Conservation (phyloP, 176 grass and related monocot species). For the Lolium multiflorum region DNA sequence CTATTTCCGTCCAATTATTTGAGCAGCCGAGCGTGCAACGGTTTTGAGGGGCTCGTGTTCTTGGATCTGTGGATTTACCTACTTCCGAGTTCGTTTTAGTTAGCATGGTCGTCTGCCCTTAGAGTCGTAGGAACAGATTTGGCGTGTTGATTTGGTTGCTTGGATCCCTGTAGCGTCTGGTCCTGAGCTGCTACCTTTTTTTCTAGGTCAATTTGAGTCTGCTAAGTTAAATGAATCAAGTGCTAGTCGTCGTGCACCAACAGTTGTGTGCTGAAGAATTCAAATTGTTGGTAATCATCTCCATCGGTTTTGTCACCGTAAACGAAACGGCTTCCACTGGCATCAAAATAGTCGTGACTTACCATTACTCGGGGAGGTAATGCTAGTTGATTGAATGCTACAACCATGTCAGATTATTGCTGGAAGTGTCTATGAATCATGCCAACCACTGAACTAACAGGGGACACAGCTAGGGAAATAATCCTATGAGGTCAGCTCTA, state of each 20-base stretch:
- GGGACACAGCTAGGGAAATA: no score
- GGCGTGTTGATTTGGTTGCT: slow-evolving; percentile 20
- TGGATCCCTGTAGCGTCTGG: not conserved
- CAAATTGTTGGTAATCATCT: not conserved
- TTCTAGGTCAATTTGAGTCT: slow-evolving; percentile 13
- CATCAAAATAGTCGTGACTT: not conserved
- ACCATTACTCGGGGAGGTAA: not conserved
- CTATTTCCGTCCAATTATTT: not conserved
- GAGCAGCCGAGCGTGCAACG: not conserved
- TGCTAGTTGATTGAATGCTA: not conserved
- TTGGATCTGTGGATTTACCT: slow-evolving; percentile 38
- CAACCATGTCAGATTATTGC: not conserved
- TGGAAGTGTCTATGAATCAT: not conserved
- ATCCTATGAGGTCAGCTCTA: no score
- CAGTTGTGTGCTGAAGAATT: not conserved
- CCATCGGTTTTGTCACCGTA: not conserved
- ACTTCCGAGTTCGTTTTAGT: not conserved
- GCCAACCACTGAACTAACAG: not conserved
- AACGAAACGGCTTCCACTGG: not conserved
- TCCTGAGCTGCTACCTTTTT: slow-evolving; percentile 12
- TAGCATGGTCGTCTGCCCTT: not conserved
- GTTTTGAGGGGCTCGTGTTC: not conserved
- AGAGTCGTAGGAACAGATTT: not conserved
- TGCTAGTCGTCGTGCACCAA: not conserved
- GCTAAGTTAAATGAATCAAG: not conserved